Conservation (phyloP, 2,329 filamentous ascomycete species). For the Diplodia sapinea region DNA sequence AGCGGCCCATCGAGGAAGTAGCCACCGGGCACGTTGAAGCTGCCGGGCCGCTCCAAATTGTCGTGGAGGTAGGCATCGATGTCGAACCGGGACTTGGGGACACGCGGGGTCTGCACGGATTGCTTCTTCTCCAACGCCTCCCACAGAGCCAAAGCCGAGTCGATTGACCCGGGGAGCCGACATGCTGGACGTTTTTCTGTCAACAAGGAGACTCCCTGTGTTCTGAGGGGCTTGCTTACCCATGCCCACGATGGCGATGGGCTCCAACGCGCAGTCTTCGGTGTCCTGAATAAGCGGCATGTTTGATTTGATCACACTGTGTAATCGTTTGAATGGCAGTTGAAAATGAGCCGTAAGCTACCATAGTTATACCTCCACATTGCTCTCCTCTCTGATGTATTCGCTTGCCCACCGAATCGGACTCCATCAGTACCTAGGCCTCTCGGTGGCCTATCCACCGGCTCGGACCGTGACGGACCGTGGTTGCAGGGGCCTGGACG, state of each 20-base stretch:
- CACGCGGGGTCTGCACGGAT: neutral
- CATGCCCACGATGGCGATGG: neutral
- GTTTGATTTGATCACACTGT: neutral
- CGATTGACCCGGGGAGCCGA: neutral
- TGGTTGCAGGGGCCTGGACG: too few species aligned
- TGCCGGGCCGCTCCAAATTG: neutral
- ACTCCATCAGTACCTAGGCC: too few species aligned
- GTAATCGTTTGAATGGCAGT: too few species aligned
- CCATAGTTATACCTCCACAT: too few species aligned
- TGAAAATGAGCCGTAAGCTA: too few species aligned
- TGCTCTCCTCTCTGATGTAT: too few species aligned
- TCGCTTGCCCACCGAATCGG: too few species aligned
- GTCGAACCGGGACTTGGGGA: neutral
- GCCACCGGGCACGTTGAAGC: neutral
- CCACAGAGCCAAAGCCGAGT: neutral
- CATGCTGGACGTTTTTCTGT: neutral
- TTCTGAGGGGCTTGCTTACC: neutral
- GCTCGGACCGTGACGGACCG: too few species aligned
- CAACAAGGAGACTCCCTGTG: neutral
- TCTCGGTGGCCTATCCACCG: too few species aligned
- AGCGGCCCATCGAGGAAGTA: conserved; percentile 37
- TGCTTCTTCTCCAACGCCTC: neutral
- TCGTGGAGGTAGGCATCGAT: neutral
- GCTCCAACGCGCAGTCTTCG: neutral
- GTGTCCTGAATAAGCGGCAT: neutral